Percentiles rank a stretch among this genome's conserved stretches.
Evolutionary conservation across 768 basidiomycete species (phyloP).

Genomic region (Basidioascus undulatus): DNA sequence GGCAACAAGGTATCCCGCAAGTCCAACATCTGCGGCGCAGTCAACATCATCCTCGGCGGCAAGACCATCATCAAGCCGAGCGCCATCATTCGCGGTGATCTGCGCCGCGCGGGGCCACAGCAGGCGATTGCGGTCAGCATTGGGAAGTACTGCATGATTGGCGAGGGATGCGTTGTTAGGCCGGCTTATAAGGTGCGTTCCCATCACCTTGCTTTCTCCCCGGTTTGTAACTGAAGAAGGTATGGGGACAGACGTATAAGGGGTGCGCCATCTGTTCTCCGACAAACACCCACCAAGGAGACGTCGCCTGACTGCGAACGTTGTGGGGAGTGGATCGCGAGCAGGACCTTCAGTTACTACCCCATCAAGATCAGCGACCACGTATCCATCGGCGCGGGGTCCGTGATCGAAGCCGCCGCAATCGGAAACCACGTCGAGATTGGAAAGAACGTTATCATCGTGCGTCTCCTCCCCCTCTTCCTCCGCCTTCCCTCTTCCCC

Average conservation of each 20-base stretch:
- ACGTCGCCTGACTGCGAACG: slow-evolving; percentile 28
- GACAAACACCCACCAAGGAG: slow-evolving; percentile 74
- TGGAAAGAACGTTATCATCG: slow-evolving; percentile 85
- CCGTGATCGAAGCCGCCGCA: slow-evolving; percentile 76
- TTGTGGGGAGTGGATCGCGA: not conserved
- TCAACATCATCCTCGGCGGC: slow-evolving; percentile 90
- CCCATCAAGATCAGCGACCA: slow-evolving; percentile 93
- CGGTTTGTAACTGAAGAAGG: too few relatives aligned
- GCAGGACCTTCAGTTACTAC: slow-evolving; percentile 42
- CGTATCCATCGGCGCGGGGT: slow-evolving; percentile 74
- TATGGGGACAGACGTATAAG: slow-evolving; percentile 22
- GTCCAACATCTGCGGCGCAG: slow-evolving; percentile 73
- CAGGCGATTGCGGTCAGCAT: slow-evolving; percentile 84
- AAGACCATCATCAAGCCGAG: slow-evolving; percentile 83
- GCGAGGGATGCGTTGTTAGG: slow-evolving; percentile 61
- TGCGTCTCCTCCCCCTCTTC: slow-evolving; percentile 20
- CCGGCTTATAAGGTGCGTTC: slow-evolving; percentile 31
- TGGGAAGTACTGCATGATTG: slow-evolving; percentile 76
- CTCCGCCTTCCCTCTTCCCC: not conserved
- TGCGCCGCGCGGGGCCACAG: slow-evolving; percentile 45
- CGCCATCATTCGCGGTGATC: slow-evolving; percentile 79
- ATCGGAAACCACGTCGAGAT: slow-evolving; percentile 88
- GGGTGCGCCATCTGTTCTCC: slow-evolving; percentile 19
- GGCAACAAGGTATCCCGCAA: slow-evolving; percentile 87
- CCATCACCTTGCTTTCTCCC: too few relatives aligned